These are phyloP conservation scores for Irpex sp. DNA, from an alignment of 1,284 basidiomycete genomes.

Conservation along the genomic window DNA sequence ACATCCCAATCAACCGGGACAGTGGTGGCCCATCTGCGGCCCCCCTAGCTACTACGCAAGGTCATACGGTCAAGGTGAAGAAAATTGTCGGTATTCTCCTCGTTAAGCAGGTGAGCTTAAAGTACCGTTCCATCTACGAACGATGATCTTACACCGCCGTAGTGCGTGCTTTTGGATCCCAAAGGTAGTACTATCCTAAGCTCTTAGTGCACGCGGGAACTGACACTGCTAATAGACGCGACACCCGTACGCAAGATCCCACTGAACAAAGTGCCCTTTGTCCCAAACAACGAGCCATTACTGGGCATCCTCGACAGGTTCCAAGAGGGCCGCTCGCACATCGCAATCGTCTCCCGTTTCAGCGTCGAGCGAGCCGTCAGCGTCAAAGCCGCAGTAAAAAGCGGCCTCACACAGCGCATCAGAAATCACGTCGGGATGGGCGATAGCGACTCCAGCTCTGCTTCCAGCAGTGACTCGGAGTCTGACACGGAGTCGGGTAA, in stretches of 20 bases:
- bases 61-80: conserved; percentile 48
- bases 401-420: conserved; percentile 67
- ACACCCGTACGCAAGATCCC: conserved; percentile 76
- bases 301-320: conserved; percentile 88
- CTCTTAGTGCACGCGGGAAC: neutral
- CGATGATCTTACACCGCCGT: neutral
- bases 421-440: conserved; percentile 63
- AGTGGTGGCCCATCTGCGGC: conserved; percentile 3
- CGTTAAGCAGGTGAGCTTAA: conserved; percentile 57
- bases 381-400: conserved; percentile 67
- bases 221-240: conserved; percentile 47
- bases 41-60: conserved; percentile 19
- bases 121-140: neutral
- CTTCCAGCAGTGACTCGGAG: conserved; percentile 34
- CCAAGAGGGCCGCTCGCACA: conserved; percentile 88
- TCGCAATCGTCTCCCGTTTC: conserved; percentile 81
- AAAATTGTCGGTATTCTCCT: conserved; percentile 81
- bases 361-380: conserved; percentile 48
- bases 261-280: conserved; percentile 82
- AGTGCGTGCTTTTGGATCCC: conserved; percentile 85
- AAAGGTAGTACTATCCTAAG: conserved; percentile 54
- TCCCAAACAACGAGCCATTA: conserved; percentile 83
- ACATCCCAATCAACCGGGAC: neutral
- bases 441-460: conserved; percentile 43
- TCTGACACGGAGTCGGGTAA: conserved; percentile 24